A percentile compares a stretch with the other conserved stretches of the same genome.
phyloP scores from a whole-genome alignment of 2,329 filamentous ascomycete genomes.

The Didymosphaeria variabile region DNA sequence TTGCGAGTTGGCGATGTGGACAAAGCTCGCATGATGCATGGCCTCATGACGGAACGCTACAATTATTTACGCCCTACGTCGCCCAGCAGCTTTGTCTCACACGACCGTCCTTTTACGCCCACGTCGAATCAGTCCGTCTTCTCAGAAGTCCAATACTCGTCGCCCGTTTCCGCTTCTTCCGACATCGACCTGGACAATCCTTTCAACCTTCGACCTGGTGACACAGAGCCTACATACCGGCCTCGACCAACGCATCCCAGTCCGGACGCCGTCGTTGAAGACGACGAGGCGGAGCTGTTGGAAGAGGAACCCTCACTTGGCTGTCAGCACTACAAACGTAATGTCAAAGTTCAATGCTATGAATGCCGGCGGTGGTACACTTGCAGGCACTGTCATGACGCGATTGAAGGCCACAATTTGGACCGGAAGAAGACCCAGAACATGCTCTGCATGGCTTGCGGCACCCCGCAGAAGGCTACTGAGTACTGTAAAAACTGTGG shows the following conservation, averaged over 20 bases:
- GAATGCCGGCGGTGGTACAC: constrained; percentile 93
- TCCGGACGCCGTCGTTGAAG: constrained; percentile 54
- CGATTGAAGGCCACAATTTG: constrained; percentile 78
- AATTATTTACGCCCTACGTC: constrained; percentile 48
- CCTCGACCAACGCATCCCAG: constrained; percentile 22
- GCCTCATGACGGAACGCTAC: constrained; percentile 60
- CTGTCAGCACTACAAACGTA: constrained; percentile 92
- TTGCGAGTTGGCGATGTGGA: constrained; percentile 56
- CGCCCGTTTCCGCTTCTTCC: constrained; percentile 45
- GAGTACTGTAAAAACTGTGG: constrained; percentile 82
- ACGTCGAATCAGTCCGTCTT: constrained; percentile 46
- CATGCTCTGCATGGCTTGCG: constrained; percentile 98
- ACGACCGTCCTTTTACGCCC: constrained; percentile 51
- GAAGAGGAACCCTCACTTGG: constrained; percentile 66
- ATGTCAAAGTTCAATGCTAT: constrained; percentile 94
- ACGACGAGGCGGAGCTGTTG: constrained; percentile 60
- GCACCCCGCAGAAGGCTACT: constrained; percentile 80
- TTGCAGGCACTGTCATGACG: constrained; percentile 93
- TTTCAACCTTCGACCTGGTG: constrained; percentile 46
- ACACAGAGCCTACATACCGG: constrained; percentile 44
- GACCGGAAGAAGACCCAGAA: constrained; percentile 85
- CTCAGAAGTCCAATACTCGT: constrained; percentile 45
- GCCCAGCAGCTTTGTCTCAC: constrained; percentile 49
- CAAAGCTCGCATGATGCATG: constrained; percentile 60
- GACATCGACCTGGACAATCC: constrained; percentile 45